Base-by-base conservation (phyloP, 1,284 basidiomycete species). In the Ustilago shanxiensis region DNA sequence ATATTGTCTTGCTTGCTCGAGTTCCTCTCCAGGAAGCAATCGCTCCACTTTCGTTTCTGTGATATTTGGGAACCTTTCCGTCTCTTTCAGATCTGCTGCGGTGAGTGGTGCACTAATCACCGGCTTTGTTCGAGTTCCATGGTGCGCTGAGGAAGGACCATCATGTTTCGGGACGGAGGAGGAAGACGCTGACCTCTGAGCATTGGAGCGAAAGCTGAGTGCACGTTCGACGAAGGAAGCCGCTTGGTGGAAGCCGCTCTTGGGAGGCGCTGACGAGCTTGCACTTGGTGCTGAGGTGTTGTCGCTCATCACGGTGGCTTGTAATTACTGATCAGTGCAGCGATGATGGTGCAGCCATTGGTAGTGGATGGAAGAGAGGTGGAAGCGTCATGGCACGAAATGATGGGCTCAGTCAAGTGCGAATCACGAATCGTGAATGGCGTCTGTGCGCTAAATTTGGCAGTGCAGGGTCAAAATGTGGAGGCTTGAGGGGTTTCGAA, bases 191-290 rank as follows among this genome's bases (percentile, higher is more conserved):
- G 54, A 28, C 13, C 66, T 65, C 20, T 68, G 71, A 11, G 69
- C 13, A 20, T 60, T 63, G 51, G 53, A 39, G 22, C 74, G 68
- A 26, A 77, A 72, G 66, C 74, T 77, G 13, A 77, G 66, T 2
- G 70, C 74, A 1, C 74, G 59, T 29, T 77, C 74, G 29, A 77
- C 74, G 29, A 76, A 71, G 7, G 73, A 66, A 1, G 73, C 73
- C 29, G 73, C 73, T 55, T 76, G 67, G 29, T 76, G 60, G n/a
- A 76, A 76, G 50, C 73, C 73, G 44, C 71, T 58, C 45, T 60
- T 72, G 1, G 65, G n/a, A 33, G 56, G 5, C 37, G 45, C 37
- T 8, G n/a, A 33, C 3, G 41, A 0, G 29, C 47, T 9, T 3
- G 39, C 47, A 28, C 39, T 26, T 33, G 57, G 31, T 26, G 33